Evolutionary conservation across 495 filamentous ascomycete genomes (phyloP).

Genomic region (Ascobolus immersus): DNA sequence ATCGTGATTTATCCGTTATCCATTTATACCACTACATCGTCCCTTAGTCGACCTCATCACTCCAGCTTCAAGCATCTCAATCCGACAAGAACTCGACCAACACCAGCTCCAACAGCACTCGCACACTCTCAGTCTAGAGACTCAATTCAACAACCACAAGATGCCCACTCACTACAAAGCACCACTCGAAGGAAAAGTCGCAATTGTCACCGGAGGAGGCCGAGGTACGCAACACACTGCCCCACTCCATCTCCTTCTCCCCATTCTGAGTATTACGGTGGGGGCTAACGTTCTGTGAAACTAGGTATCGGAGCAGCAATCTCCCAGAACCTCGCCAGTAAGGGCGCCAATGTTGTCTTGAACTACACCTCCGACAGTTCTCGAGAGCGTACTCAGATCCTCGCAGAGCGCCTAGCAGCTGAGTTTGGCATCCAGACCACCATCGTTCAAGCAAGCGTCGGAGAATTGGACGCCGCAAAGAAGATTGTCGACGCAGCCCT

Average conservation of each 20-base stretch:
- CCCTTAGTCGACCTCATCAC: no score
- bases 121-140: no score
- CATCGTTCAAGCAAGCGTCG: constrained; percentile 19
- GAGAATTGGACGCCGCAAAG: constrained; percentile 18
- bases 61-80: no score
- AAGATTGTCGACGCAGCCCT: constrained; percentile 18
- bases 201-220: not conserved
- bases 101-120: no score
- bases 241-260: not conserved
- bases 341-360: constrained; percentile 42
- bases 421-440: constrained; percentile 14
- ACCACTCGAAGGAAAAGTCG: not conserved
- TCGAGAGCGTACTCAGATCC: constrained; percentile 18
- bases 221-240: not conserved
- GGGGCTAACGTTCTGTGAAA: not conserved
- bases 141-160: no score
- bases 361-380: constrained; percentile 44
- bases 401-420: constrained; percentile 20
- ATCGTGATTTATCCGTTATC: no score
- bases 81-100: no score
- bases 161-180: not conserved
- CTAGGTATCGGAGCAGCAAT: constrained; percentile 73
- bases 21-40: no score
- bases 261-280: not conserved
- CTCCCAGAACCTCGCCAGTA: constrained; percentile 47